Evolutionary conservation across 2,329 filamentous ascomycete species (phyloP).

Genomic region (Sclerotinia sclerotiorum): DNA sequence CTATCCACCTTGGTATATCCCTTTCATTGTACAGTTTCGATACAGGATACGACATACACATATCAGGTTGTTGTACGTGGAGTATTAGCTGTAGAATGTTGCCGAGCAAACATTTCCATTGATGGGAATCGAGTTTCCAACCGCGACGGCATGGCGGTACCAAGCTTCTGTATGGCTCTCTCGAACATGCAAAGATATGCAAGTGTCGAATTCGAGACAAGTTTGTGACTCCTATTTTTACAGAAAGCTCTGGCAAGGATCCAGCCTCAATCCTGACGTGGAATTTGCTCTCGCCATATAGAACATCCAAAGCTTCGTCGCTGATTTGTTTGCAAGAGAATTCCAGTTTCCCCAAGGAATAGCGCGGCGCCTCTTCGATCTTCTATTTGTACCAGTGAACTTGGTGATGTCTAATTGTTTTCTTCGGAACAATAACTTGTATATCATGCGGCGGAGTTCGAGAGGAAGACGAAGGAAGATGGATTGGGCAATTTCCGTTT

Average conservation of each 20-base stretch:
- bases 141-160: no score
- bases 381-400: no score
- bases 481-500: background rate
- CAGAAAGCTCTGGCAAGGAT: no score
- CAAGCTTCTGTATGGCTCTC: no score
- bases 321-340: constrained; percentile 6
- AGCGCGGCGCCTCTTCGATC: no score
- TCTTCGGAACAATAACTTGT: background rate
- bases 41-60: no score
- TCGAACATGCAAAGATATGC: no score
- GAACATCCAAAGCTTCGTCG: constrained; percentile 5
- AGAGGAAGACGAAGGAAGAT: background rate
- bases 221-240: background rate
- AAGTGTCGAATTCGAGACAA: background rate
- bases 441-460: background rate
- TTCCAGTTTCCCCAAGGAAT: background rate
- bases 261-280: background rate
- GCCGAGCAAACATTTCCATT: background rate
- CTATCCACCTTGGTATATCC: no score
- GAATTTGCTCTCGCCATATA: background rate
- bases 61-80: background rate
- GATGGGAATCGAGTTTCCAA: background rate
- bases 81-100: background rate
- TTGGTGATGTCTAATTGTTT: no score
- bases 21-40: no score